Base-by-base conservation (phyloP, 73 alveolate genomes). In the Paramecium caudatum region DNA sequence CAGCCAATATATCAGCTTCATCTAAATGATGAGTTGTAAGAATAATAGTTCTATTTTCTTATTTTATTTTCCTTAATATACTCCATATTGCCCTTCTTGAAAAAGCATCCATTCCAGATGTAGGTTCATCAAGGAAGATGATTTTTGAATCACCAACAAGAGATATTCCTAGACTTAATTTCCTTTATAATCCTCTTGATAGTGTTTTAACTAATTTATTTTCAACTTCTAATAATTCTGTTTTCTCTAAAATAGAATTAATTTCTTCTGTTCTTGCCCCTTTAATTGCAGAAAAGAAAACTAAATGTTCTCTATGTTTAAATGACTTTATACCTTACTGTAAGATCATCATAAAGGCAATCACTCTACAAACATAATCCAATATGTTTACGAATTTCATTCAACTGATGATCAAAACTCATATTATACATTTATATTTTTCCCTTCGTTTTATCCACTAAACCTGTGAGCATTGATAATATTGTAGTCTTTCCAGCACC, bases 1-100 rank as follows among this genome's bases (percentile, higher is more conserved):
- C 99, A 45, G 99, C 99, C 36, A 97, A 92, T 82, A 93, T 93
- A 90, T 97, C 99, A 21, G 99, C 99, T 87, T 97, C 99, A 82
- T 97, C 99, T 95, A 97, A 91, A 78, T 95, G 94, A 93, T 97
- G 99, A 13, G 99, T 97, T 46, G 99, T 97, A 61, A 97, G 91
- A 17, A 97, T 95, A 7, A 97, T 96, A 82, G 97, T 94, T 91
- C 94, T 96, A 49, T 94, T 93, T 36, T 97, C 49, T 23, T 94
- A 65, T 82, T 92, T 90, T 27, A 70, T 43, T 50, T 82, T 70
- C 74, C 96, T 94, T 63, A 97, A 95, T 91, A 97, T 97, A 91
- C 96, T 94, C 99, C 99, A 97, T 37, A 97, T 94, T 61, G 92
- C 55, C 63, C 98, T 84, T 47, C 99, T 93, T 30, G 98, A 96